A percentile compares a stretch with the other conserved stretches of the same genome.
These are phyloP conservation scores for Akanthomyces uredinophilus DNA, from an alignment of 2,329 filamentous ascomycete genomes.

Conservation along the genomic window DNA sequence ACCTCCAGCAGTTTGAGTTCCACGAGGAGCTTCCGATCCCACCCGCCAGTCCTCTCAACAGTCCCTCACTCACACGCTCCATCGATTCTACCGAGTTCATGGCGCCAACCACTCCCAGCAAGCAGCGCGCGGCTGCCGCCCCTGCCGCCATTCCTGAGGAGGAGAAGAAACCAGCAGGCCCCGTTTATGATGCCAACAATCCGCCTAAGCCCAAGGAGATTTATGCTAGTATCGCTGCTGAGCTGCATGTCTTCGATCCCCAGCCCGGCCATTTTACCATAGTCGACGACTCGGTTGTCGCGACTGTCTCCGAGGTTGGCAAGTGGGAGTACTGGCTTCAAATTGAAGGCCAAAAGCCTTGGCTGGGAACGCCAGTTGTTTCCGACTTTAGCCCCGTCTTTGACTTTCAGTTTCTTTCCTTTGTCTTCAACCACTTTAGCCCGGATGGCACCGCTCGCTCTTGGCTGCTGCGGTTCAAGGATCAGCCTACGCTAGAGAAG, in stretches of 20 bases:
- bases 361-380: slow-evolving; percentile 79
- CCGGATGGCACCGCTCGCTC: slow-evolving; percentile 87
- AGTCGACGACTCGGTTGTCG: slow-evolving; percentile 69
- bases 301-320: slow-evolving; percentile 79
- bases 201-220: slow-evolving; percentile 68
- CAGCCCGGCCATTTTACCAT: slow-evolving; percentile 77
- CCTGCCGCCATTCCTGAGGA: slow-evolving; percentile 25
- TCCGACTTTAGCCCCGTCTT: slow-evolving; percentile 97
- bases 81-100: slow-evolving; percentile 55
- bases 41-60: slow-evolving; percentile 57
- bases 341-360: slow-evolving; percentile 69
- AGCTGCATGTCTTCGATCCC: slow-evolving; percentile 93
- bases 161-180: slow-evolving; percentile 27
- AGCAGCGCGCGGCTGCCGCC: slow-evolving; percentile 39
- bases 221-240: slow-evolving; percentile 68
- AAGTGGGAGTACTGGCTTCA: slow-evolving; percentile 96
- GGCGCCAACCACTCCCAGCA: slow-evolving; percentile 40
- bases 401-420: slow-evolving; percentile 98
- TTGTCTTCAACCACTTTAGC: slow-evolving; percentile 97
- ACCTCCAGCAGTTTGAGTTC: slow-evolving; percentile 81
- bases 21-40: slow-evolving; percentile 58
- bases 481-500: slow-evolving; percentile 70
- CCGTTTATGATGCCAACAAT: slow-evolving; percentile 18
- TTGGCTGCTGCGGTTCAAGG: slow-evolving; percentile 89
- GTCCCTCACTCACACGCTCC: slow-evolving; percentile 49